A percentile compares a stretch with the other conserved stretches of the same genome.
phyloP scores from a whole-genome alignment of 352 stramenopile genomes.

The Globisporangium barbulae region DNA sequence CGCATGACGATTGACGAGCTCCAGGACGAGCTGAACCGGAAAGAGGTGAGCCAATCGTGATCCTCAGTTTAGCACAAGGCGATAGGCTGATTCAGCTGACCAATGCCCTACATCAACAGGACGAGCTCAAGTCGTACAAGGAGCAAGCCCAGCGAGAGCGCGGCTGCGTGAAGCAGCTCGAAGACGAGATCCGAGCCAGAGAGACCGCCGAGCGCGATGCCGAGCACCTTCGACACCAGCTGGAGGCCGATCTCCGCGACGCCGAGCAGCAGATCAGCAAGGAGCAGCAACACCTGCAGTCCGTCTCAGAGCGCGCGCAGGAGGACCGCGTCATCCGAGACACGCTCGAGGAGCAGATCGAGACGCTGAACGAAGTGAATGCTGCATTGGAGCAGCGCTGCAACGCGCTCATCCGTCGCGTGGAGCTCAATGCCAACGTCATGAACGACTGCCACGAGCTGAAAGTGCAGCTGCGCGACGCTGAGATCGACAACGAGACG shows the following conservation, averaged over 20 bases:
- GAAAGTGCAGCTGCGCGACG: conserved; percentile 55
- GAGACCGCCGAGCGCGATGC: conserved; percentile 35
- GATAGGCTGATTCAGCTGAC: no score
- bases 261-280: conserved; percentile 51
- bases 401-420: conserved; percentile 56
- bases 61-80: not conserved
- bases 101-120: conserved; percentile 15
- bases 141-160: conserved; percentile 56
- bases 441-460: conserved; percentile 58
- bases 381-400: conserved; percentile 65
- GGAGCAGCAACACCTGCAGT: conserved; percentile 47
- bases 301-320: conserved; percentile 38
- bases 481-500: conserved; percentile 69
- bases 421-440: conserved; percentile 50
- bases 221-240: conserved; percentile 32
- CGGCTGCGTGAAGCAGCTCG: conserved; percentile 48
- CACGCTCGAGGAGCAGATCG: conserved; percentile 61
- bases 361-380: conserved; percentile 76
- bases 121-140: conserved; percentile 40
- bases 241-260: conserved; percentile 54
- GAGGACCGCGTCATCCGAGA: conserved; percentile 52
- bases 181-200: conserved; percentile 39
- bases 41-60: conserved; percentile 27
- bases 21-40: conserved; percentile 67
- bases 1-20: conserved; percentile 74